Conservation (phyloP, 345 rosid genomes). For the Gossypium rotundifolium region DNA sequence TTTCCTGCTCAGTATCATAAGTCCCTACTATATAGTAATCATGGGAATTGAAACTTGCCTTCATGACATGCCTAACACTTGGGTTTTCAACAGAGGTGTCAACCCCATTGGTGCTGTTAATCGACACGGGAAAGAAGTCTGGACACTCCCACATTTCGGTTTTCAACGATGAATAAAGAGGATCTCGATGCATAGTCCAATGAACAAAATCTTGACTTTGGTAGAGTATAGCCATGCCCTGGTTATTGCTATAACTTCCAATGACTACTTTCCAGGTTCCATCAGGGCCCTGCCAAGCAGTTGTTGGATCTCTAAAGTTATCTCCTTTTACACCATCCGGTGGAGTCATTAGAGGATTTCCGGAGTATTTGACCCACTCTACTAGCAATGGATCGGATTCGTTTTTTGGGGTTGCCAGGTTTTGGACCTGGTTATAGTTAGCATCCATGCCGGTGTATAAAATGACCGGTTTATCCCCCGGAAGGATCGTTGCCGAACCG, state of each 20-base stretch:
- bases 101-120: not conserved
- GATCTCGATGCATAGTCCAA: not conserved
- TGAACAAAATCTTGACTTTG: not conserved
- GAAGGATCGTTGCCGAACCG: slow-evolving; percentile 26
- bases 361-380: slow-evolving; percentile 49
- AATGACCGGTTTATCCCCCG: slow-evolving; percentile 47
- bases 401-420: slow-evolving; percentile 49
- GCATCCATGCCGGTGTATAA: slow-evolving; percentile 52
- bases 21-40: slow-evolving; percentile 54
- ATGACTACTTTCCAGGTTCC: slow-evolving; percentile 2
- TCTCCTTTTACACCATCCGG: slow-evolving; percentile 30
- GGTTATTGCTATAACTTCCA: not conserved
- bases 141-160: not conserved
- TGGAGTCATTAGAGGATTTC: slow-evolving; percentile 53
- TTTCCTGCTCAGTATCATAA: slow-evolving; percentile 36
- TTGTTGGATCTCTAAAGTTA: slow-evolving; percentile 40
- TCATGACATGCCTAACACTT: slow-evolving; percentile 1
- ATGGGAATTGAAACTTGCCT: slow-evolving; percentile 30
- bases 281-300: not conserved
- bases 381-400: slow-evolving; percentile 51
- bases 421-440: slow-evolving; percentile 45
- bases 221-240: not conserved
- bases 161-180: not conserved
- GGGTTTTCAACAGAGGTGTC: not conserved
- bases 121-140: not conserved